Base-by-base conservation (phyloP, 306 rosid species). In the Ormosia emarginata region DNA sequence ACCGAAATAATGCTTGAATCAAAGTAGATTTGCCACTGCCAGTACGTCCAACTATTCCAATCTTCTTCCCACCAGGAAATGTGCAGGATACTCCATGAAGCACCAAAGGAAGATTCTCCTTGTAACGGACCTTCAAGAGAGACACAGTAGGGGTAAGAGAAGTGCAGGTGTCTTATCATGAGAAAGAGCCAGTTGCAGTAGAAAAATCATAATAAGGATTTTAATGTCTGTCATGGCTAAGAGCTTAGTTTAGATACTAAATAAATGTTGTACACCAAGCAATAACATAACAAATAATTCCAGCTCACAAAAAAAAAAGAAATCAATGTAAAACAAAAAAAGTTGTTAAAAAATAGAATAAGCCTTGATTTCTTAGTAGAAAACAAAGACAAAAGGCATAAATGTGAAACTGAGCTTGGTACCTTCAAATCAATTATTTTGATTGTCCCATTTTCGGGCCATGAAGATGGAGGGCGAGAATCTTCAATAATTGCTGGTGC, bases 1-100 rank as follows among this genome's bases (percentile, higher is more conserved):
- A 77, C 70, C 99, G 94, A 85, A 95, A 95, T 63, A 95, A 87
- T 17, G 99, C 99, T 86, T 95, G 99, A 71, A 95, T 93, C 89
- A 95, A 74, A 44, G 99, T 95, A 70, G 99, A 95, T 89, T 95
- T 95, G 71, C 99, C 99, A 81, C 99, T 95, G 62, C 99, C 99
- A 34, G 99, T 95, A 29, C 98, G 94, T 37, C 99, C 99, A 84
- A 95, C 99, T 81, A 95, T 93, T 67, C 99, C 99, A 81, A 93
- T 92, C 68, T 95, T 95, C 89, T 87, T 91, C 79, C 94, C 94
- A 13, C 99, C 98, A 9, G 99, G 99, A 82, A 95, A 95, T 50
- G 77, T 82, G 91, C 98, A 93, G 43, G 92, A 83, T 78, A 93
- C 67, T 76, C 94, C 98, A 67, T 84, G 98, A 81, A 95, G 98